Base-by-base conservation (phyloP, 352 stramenopile genomes). In the Pythium graminicola region DNA sequence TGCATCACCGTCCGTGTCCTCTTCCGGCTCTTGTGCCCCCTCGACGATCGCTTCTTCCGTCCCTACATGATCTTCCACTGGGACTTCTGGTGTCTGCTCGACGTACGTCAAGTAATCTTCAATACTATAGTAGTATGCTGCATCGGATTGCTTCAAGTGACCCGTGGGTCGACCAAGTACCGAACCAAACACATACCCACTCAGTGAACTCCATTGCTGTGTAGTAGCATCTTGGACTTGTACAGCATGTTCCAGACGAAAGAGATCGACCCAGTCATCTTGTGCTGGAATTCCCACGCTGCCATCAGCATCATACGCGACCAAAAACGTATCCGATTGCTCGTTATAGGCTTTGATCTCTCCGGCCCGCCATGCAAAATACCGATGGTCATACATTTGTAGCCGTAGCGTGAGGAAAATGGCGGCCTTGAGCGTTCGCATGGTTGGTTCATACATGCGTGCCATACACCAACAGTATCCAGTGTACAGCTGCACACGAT, bases 401-500 rank as follows among this genome's bases (percentile, higher is more conserved):
- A 80, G 55, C 19, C 70, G 68, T 17, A 82, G 38, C 13, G 51
- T 53, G 14, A 91, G 42, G 40, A 77, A 91, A 23, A 80, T 54
- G 1, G 67, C 64, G 6, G 77, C 81, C 20, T 82, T 76, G 5
- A 85, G 62, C 5, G 69, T 54, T 1, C 78, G 66, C 24, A 70
- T 60, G 0, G 76, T 67, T 5, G 72, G 67, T 46, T 83, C 70
- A 31, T 85, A 73, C 76, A 86, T 91, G 10, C 61, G 39, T 26
- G 60, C 61, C 74, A 91, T 86, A 43, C 75, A 84, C 78, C 81
- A 91, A 27, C 75, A 86, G 11, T 68, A 71, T 1, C 76, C 73
- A 26, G 85, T 88, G 44, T 72, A 86, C 7, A 89, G 53, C 62
- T 89, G 76, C 7, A 89, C 51, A 0, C 75, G 77, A n/a, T 78